phyloP scores from a whole-genome alignment of 1,284 basidiomycete species.

The Ganoderma sinense region DNA sequence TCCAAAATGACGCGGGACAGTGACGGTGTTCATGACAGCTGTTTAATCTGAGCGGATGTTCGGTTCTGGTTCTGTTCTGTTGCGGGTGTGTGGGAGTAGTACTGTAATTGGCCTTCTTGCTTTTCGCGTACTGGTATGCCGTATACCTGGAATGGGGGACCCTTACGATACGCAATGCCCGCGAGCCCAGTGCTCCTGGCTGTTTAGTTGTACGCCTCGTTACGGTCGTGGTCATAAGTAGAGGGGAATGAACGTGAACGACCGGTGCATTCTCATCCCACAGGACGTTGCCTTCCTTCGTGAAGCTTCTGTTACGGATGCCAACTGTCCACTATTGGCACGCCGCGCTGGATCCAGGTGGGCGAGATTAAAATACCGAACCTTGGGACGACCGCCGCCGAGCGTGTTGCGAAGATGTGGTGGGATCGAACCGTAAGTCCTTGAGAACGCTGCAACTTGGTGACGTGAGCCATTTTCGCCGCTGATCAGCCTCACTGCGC shows the following conservation, averaged over 20 bases:
- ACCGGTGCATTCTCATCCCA: neutral
- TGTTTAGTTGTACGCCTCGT: neutral
- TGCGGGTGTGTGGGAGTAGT: neutral
- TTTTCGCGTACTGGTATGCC: neutral
- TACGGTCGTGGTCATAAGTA: neutral
- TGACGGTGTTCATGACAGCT: conserved; percentile 1
- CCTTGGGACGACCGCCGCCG: neutral
- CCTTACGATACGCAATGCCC: conserved; percentile 1
- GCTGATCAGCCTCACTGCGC: conserved; percentile 5
- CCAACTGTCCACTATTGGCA: neutral
- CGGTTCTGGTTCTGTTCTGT: neutral
- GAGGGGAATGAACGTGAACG: neutral
- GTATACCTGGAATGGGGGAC: neutral
- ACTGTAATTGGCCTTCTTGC: neutral
- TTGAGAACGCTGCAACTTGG: too few relatives aligned
- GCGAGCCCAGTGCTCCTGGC: conserved; percentile 1
- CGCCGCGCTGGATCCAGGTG: neutral
- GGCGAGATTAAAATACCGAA: neutral
- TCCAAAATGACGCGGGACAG: conserved; percentile 2
- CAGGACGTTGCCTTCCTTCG: too few relatives aligned
- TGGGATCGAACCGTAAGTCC: too few relatives aligned
- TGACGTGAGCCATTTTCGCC: conserved; percentile 12
- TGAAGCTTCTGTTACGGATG: too few relatives aligned
- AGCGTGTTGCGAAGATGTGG: neutral
- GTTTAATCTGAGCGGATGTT: neutral